These are phyloP conservation scores for Biscutella laevigata DNA, from an alignment of 441 rosid species.

Conservation along the genomic window DNA sequence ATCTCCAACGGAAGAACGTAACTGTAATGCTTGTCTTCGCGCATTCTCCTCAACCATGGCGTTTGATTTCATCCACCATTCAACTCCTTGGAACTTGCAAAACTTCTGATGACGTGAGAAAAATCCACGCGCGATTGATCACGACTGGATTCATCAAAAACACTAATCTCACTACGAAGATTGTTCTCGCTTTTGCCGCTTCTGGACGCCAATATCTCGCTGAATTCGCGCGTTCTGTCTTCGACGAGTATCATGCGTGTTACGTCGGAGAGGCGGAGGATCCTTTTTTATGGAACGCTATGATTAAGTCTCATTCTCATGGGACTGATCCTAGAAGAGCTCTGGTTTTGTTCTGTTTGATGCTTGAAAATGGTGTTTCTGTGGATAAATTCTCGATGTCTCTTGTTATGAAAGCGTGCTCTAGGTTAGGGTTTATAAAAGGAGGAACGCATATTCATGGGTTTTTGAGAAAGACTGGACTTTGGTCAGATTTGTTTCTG, in stretches of 20 bases:
- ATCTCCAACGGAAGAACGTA: slow-evolving; percentile 8
- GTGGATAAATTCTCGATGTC: slow-evolving; percentile 59
- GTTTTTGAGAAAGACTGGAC: slow-evolving; percentile 42
- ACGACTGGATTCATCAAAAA: slow-evolving; percentile 47
- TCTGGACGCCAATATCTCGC: slow-evolving; percentile 36
- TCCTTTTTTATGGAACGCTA: slow-evolving; percentile 68
- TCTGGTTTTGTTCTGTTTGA: slow-evolving; percentile 36
- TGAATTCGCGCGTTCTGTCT: slow-evolving; percentile 50
- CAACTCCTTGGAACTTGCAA: slow-evolving; percentile 38
- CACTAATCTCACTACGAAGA: slow-evolving; percentile 39
- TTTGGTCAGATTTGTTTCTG: slow-evolving; percentile 52
- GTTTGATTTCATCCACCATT: slow-evolving; percentile 39
- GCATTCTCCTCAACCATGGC: slow-evolving; percentile 46
- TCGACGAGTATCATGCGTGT: slow-evolving; percentile 27
- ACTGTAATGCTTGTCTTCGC: slow-evolving; percentile 38
- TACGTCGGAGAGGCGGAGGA: slow-evolving; percentile 26
- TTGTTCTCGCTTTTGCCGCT: slow-evolving; percentile 45
- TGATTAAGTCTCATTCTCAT: slow-evolving; percentile 70
- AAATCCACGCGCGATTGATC: slow-evolving; percentile 51
- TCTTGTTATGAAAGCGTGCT: slow-evolving; percentile 67
- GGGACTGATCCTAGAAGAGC: slow-evolving; percentile 47
- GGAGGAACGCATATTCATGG: slow-evolving; percentile 82
- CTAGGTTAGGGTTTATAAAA: slow-evolving; percentile 37
- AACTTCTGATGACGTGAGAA: slow-evolving; percentile 33
- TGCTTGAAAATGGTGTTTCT: slow-evolving; percentile 50